Evolutionary conservation across 2,329 filamentous ascomycete genomes (phyloP).

Genomic region (Alternaria brassicae): DNA sequence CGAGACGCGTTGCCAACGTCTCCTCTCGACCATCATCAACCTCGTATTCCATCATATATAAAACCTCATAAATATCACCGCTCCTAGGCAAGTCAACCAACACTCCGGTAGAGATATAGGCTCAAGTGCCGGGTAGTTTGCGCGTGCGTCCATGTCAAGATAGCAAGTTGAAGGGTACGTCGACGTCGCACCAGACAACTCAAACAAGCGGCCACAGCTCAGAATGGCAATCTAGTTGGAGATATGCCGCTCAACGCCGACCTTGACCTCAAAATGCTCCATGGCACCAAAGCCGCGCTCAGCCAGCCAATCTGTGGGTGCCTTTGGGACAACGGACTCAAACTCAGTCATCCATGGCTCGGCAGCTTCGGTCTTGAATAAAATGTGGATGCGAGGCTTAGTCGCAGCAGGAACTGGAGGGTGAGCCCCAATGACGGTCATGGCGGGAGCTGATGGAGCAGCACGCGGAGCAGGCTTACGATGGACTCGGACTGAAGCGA

Average conservation of each 20-base stretch:
- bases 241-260: constrained; percentile 23
- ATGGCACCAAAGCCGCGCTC: constrained; percentile 32
- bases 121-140: not conserved
- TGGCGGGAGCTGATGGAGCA: not conserved
- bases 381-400: constrained; percentile 34
- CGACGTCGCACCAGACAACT: not conserved
- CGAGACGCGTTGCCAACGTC: not conserved
- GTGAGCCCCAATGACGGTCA: not conserved
- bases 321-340: constrained; percentile 16
- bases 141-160: not conserved
- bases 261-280: constrained; percentile 40
- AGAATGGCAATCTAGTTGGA: not conserved
- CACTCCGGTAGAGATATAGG: not conserved
- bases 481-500: constrained; percentile 31
- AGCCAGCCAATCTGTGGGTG: constrained; percentile 24
- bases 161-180: not conserved
- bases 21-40: not conserved
- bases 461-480: constrained; percentile 14
- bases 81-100: not conserved
- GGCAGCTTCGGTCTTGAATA: constrained; percentile 30
- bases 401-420: not conserved
- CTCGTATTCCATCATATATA: constrained; percentile 3
- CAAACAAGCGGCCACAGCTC: not conserved
- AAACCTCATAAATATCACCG: not conserved
- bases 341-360: constrained; percentile 34